A percentile compares a stretch with the other conserved stretches of the same genome.
Evolutionary conservation across 768 basidiomycete species (phyloP).

Genomic region (Lactarius evosmus): DNA sequence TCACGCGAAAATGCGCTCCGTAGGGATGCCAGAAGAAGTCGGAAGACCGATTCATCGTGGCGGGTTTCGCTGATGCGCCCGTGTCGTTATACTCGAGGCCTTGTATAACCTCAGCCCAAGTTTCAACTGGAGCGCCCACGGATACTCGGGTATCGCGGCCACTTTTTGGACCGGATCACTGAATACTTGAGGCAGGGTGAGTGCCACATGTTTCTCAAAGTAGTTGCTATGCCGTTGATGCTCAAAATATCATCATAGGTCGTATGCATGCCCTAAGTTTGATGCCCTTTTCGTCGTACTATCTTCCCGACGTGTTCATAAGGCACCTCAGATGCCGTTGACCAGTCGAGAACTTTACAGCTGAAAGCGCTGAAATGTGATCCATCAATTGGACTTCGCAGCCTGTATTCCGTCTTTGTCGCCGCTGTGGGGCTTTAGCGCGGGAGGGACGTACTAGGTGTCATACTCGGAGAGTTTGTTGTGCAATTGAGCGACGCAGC

Average conservation of each 20-base stretch:
- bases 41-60: conserved; percentile 47
- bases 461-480: conserved; percentile 54
- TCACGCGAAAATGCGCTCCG: conserved; percentile 51
- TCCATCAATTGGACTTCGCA: conserved; percentile 81
- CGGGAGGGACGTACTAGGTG: conserved; percentile 71
- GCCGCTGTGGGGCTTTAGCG: conserved; percentile 65
- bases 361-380: conserved; percentile 81
- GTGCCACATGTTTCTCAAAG: conserved; percentile 67
- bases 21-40: conserved; percentile 38
- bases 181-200: conserved; percentile 53
- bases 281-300: conserved; percentile 67
- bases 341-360: conserved; percentile 57
- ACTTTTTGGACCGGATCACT: background rate
- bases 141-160: conserved; percentile 55
- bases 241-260: conserved; percentile 41
- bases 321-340: conserved; percentile 51
- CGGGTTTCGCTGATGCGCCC: conserved; percentile 52
- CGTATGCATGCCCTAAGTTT: conserved; percentile 64
- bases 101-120: conserved; percentile 93
- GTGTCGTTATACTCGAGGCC: conserved; percentile 43
- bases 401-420: conserved; percentile 74
- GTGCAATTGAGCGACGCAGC: conserved; percentile 57
- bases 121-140: conserved; percentile 88
- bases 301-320: conserved; percentile 71
- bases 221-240: conserved; percentile 27